A percentile compares a stretch with the other conserved stretches of the same genome.
These are phyloP conservation scores for Ciborinia camelliae DNA, from an alignment of 2,329 filamentous ascomycete genomes.

Conservation along the genomic window DNA sequence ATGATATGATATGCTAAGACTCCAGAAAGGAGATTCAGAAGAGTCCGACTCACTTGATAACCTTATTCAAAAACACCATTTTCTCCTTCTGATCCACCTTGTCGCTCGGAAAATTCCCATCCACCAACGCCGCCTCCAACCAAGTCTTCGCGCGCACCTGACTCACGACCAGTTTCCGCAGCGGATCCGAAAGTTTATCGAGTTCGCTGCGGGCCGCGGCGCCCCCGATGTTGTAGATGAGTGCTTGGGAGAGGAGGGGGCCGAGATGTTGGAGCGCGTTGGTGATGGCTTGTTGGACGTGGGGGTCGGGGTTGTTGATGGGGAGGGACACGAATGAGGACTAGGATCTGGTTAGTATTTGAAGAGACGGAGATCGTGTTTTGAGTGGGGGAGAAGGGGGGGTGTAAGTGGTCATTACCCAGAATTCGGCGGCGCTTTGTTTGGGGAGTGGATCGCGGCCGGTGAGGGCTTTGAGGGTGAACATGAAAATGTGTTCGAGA, in stretches of 20 bases:
- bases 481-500: conserved; percentile 66
- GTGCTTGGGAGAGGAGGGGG: conserved; percentile 54
- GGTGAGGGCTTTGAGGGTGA: conserved; percentile 66
- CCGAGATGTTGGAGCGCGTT: conserved; percentile 58
- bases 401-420: conserved; percentile 49
- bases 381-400: not conserved
- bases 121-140: conserved; percentile 58
- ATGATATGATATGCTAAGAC: too few species aligned
- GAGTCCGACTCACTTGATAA: conserved; percentile 54
- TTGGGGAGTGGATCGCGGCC: conserved; percentile 74
- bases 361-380: not conserved
- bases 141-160: conserved; percentile 56
- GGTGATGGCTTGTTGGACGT: conserved; percentile 38
- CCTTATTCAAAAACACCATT: conserved; percentile 60
- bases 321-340: conserved; percentile 46
- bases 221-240: conserved; percentile 65
- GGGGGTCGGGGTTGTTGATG: conserved; percentile 4
- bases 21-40: too few species aligned
- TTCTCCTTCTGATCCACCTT: conserved; percentile 60
- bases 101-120: conserved; percentile 51
- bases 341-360: conserved; percentile 38
- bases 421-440: conserved; percentile 69
- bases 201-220: conserved; percentile 68
- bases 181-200: conserved; percentile 65
- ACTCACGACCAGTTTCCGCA: conserved; percentile 63